Evolutionary conservation across 78 protist species (phyloP).

Genomic region (Planoprotostelium fungivorum): DNA sequence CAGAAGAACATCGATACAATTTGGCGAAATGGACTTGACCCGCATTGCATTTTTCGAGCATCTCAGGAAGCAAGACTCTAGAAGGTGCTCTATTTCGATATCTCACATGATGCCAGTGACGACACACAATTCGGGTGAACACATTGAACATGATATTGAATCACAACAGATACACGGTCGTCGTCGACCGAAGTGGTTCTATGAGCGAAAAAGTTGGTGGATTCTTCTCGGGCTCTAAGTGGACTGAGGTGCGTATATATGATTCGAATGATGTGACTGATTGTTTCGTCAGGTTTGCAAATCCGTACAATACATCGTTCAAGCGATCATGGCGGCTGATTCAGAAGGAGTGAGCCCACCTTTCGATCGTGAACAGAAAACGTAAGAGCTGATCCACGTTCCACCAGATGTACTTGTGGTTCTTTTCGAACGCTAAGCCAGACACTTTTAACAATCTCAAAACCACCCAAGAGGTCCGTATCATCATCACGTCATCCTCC

Average conservation of each 20-base stretch:
- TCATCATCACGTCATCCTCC: too few relatives aligned
- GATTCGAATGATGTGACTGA: not conserved
- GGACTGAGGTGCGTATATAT: not conserved
- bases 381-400: too few relatives aligned
- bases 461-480: not conserved
- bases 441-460: not conserved
- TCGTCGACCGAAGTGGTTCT: not conserved
- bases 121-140: not conserved
- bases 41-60: not conserved
- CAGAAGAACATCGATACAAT: not conserved
- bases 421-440: not conserved
- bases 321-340: not conserved
- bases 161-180: not conserved
- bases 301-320: not conserved
- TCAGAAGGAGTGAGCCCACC: not conserved
- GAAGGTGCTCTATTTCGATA: too few relatives aligned
- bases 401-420: not conserved
- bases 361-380: not conserved
- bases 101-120: not conserved
- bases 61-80: not conserved
- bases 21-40: not conserved
- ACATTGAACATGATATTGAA: not conserved
- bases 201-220: not conserved
- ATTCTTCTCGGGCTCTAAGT: not conserved
- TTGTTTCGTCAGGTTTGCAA: not conserved